Conservation (phyloP, 2,329 filamentous ascomycete genomes). For the Chaetomium olivaceum region DNA sequence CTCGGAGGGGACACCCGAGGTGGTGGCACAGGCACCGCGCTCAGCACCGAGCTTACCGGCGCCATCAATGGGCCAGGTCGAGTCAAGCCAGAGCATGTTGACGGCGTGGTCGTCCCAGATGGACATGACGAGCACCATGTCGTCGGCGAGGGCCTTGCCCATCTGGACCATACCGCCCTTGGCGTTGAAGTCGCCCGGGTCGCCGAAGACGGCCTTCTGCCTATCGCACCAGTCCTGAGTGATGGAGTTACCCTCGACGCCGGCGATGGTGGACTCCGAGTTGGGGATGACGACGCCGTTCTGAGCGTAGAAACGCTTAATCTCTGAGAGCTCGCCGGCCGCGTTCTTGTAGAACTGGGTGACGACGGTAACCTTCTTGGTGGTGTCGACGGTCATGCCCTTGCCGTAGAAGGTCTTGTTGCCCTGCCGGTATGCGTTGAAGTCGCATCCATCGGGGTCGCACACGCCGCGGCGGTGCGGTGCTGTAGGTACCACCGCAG, state of each 20-base stretch:
- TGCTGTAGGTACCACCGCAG: slow-evolving; percentile 56
- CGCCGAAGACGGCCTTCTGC: slow-evolving; percentile 59
- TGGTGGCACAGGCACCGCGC: slow-evolving; percentile 56
- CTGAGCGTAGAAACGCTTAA: slow-evolving; percentile 67
- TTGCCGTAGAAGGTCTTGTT: slow-evolving; percentile 63
- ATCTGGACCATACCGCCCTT: slow-evolving; percentile 62
- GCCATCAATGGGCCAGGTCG: slow-evolving; percentile 56
- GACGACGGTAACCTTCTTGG: slow-evolving; percentile 62
- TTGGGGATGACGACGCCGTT: slow-evolving; percentile 60
- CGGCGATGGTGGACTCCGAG: slow-evolving; percentile 44
- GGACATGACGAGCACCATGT: slow-evolving; percentile 53
- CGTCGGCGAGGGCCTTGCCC: slow-evolving; percentile 45
- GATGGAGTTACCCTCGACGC: slow-evolving; percentile 50
- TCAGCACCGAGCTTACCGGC: slow-evolving; percentile 47
- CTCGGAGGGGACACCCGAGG: slow-evolving; percentile 52
- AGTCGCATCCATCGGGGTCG: slow-evolving; percentile 70
- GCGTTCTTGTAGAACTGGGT: slow-evolving; percentile 60
- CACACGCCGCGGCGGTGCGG: slow-evolving; percentile 63
- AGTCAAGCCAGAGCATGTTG: slow-evolving; percentile 76
- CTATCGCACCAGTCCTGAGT: slow-evolving; percentile 58
- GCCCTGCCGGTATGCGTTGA: slow-evolving; percentile 68
- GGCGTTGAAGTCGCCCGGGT: slow-evolving; percentile 53
- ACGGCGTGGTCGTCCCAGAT: slow-evolving; percentile 66
- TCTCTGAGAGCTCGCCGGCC: slow-evolving; percentile 57
- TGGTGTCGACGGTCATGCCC: slow-evolving; percentile 59